Base-by-base conservation (phyloP, 2,329 filamentous ascomycete species). In the Anthostomella pinea region DNA sequence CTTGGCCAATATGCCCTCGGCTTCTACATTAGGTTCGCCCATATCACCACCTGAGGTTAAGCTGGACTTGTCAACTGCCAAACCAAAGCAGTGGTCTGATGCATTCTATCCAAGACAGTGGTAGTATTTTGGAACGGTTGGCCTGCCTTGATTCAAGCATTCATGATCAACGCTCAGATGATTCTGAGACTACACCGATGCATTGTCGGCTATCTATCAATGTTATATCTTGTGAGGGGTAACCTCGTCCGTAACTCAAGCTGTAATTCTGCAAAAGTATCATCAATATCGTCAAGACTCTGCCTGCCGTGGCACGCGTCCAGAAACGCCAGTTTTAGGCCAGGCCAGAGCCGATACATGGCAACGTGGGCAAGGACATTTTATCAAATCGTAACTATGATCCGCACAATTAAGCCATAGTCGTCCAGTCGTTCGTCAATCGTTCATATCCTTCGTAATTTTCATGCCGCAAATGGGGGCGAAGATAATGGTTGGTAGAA, bases 371-470 rank as follows among this genome's bases (percentile, higher is more conserved):
- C 32, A 42, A 41, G 45, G 45, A 48, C 40, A 38, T 45, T 43
- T 38, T 43, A 37, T 41, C 39, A 45, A 49, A 43, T 58, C 53
- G 52, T 57, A 49, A 53, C 50, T 49, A 51, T 53, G 45, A 49
- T 51, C 50, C 48, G 49, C 49, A 51, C 42, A 49, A 38, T 41
- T 46, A 43, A 10, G 15, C 22, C 31, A 26, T 7, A 30, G 39
- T 38, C 38, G 26, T 57, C 59, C 22, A 46, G 39, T 45, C 44
- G 38, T 51, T 53, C 46, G 30, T 57, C 33, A 52, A 44, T 52
- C 46, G 22, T 51, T 54, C 50, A 43, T 58, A 39, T 52, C 49
- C 46, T 45, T 60, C 54, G 38, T 58, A 26, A 53, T 54, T 41
- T 38, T 53, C 53, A 35, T 52, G 29, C 45, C 35, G 30, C 37